Percentiles rank a stretch among this genome's conserved stretches.
These are phyloP conservation scores for Incumbomyces delicatus DNA, from an alignment of 2,329 filamentous ascomycete genomes.

Conservation along the genomic window DNA sequence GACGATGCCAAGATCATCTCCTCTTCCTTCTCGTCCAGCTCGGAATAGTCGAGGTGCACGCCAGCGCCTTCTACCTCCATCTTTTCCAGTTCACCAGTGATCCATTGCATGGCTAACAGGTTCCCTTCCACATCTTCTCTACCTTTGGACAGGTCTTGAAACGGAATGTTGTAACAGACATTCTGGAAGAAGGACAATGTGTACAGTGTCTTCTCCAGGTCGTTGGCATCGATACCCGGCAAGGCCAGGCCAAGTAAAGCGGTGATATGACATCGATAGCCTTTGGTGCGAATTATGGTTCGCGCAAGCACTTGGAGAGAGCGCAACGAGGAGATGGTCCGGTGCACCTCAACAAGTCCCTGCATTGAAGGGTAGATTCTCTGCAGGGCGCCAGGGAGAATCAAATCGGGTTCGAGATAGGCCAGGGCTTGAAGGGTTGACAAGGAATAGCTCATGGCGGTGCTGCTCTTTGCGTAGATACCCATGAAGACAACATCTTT, in stretches of 20 bases:
- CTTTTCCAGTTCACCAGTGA: conserved; percentile 84
- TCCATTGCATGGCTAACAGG: conserved; percentile 78
- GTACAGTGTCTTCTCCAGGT: conserved; percentile 90
- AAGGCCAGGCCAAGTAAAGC: conserved; percentile 84
- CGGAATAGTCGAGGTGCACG: conserved; percentile 76
- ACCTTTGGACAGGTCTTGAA: conserved; percentile 68
- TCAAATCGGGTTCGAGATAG: conserved; percentile 81
- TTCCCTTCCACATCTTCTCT: conserved; percentile 61
- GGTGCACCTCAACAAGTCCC: conserved; percentile 90
- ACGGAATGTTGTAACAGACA: conserved; percentile 91
- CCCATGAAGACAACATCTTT: conserved; percentile 97
- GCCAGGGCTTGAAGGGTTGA: conserved; percentile 81
- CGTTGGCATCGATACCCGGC: conserved; percentile 94
- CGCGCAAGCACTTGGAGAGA: conserved; percentile 86
- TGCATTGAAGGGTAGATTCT: conserved; percentile 96
- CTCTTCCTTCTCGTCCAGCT: conserved; percentile 78
- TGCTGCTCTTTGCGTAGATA: conserved; percentile 89
- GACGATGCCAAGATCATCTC: conserved; percentile 83
- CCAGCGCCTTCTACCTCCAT: conserved; percentile 83
- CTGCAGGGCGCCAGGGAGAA: conserved; percentile 85
- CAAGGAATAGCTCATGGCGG: conserved; percentile 83
- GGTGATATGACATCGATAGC: conserved; percentile 93
- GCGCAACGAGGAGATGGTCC: conserved; percentile 86
- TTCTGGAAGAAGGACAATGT: conserved; percentile 92
- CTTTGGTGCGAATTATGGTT: conserved; percentile 83